Conservation (phyloP, 306 rosid genomes). For the Dryas octopetala region DNA sequence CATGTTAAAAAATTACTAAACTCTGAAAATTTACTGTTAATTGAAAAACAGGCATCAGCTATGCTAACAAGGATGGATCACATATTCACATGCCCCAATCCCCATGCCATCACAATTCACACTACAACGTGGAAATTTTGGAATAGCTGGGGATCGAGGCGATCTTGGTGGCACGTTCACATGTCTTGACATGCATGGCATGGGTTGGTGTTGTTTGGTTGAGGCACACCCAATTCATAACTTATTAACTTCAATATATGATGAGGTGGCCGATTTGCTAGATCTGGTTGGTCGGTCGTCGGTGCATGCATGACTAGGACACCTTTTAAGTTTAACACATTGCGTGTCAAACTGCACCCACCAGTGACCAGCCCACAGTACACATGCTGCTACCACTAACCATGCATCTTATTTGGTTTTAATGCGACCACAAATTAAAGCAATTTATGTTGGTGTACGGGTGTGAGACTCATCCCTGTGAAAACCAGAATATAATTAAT, state of each 20-base stretch:
- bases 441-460: too few species aligned
- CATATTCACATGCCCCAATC: background rate
- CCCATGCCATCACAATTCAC: background rate
- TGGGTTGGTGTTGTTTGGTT: slow-evolving; percentile 47
- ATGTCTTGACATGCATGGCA: slow-evolving; percentile 38
- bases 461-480: too few species aligned
- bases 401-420: background rate
- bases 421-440: background rate
- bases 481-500: too few species aligned
- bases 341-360: slow-evolving; percentile 40
- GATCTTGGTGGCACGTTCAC: slow-evolving; percentile 50
- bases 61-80: too few species aligned
- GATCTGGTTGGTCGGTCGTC: slow-evolving; percentile 67
- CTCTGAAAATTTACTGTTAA: too few species aligned
- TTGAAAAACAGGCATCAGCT: too few species aligned
- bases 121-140: background rate
- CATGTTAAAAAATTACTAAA: too few species aligned
- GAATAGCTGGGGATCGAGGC: background rate
- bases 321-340: slow-evolving; percentile 21
- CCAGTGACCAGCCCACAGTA: background rate
- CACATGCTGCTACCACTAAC: too few species aligned
- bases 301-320: slow-evolving; percentile 33
- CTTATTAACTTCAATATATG: background rate
- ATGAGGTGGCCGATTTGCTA: slow-evolving; percentile 57
- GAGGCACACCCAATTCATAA: slow-evolving; percentile 22